Base-by-base conservation (phyloP, 176 grass and related monocot genomes). In the Neostapfia colusana region DNA sequence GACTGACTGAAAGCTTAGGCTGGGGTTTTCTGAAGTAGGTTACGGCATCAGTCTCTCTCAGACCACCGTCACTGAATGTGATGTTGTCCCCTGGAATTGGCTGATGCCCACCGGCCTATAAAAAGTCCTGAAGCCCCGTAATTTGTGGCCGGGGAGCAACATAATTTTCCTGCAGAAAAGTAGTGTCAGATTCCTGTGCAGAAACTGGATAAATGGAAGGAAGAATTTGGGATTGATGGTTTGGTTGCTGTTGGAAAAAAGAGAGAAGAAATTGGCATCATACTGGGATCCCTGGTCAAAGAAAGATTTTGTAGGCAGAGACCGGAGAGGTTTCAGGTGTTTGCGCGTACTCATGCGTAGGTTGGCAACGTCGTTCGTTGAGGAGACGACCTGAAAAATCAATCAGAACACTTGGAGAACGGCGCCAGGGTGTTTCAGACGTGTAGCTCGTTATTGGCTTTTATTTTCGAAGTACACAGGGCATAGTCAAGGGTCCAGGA, bases 11-110 rank as follows among this genome's bases (percentile, higher is more conserved):
- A 80, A 84, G 70, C 75, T 88, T 67, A 64, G 37, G 10, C 43
- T 58, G 67, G n/a, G 55, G 41, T 78, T 57, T 71, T 16, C 11
- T 70, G 27, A 55, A 57, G 62, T 84, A 28, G 69, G 48, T 51
- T 73, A 60, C 16, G 23, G 16, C 20, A 70, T 28, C n/a, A 28
- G 55, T 84, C 86, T 23, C 81, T 49, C 71, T 88, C 86, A 34
- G 25, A 20, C 56, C 39, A 25, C 65, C 86, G 38, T 88, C 81
- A 80, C 37, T 17, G 86, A 88, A 58, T 3, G 71, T 20, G 81
- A 81, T 28, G 64, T 10, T 84, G 63, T 76, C 57, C 71, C 63
- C 67, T 79, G 54, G 9, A 88, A 74, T 83, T 44, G 53, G 53
- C 73, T 28, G 65, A 38, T 65, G 21, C 55, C 5, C 55, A 58